Conservation (phyloP, 495 filamentous ascomycete genomes). For the Delitschia confertaspora region DNA sequence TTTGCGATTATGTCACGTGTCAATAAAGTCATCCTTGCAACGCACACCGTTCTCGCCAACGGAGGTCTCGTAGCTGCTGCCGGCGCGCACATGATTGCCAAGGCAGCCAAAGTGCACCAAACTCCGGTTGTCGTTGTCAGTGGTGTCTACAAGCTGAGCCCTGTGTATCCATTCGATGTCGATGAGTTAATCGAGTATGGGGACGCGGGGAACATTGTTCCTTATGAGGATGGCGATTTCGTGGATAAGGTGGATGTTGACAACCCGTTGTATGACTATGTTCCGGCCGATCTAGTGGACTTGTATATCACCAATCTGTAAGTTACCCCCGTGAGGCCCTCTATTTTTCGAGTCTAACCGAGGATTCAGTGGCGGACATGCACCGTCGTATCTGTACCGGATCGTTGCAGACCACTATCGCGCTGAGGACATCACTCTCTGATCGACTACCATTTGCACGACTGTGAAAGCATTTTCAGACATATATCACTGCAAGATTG, state of each 20-base stretch:
- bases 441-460: too few species aligned
- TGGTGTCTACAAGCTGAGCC: conserved; percentile 84
- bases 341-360: too few species aligned
- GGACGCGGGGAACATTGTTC: conserved; percentile 61
- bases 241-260: conserved; percentile 68
- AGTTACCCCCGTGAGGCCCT: conserved; percentile 35
- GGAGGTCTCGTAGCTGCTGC: conserved; percentile 74
- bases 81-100: conserved; percentile 67
- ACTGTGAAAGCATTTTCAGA: too few species aligned
- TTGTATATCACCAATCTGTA: conserved; percentile 91
- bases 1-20: conserved; percentile 88
- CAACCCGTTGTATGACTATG: conserved; percentile 75
- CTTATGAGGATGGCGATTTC: conserved; percentile 63
- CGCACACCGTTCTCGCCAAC: conserved; percentile 77
- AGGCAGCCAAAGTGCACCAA: conserved; percentile 68
- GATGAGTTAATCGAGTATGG: conserved; percentile 73
- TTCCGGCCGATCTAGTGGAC: conserved; percentile 71
- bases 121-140: conserved; percentile 77
- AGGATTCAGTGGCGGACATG: conserved; percentile 22
- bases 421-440: conserved; percentile 63
- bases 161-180: conserved; percentile 72
- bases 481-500: too few species aligned
- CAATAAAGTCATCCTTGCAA: conserved; percentile 86
- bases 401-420: conserved; percentile 83
- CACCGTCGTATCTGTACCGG: conserved; percentile 65